Percentiles rank a stretch among this genome's conserved stretches.
Conservation (phyloP, 2,329 filamentous ascomycete species). For the Aspergillus aculeatus region DNA sequence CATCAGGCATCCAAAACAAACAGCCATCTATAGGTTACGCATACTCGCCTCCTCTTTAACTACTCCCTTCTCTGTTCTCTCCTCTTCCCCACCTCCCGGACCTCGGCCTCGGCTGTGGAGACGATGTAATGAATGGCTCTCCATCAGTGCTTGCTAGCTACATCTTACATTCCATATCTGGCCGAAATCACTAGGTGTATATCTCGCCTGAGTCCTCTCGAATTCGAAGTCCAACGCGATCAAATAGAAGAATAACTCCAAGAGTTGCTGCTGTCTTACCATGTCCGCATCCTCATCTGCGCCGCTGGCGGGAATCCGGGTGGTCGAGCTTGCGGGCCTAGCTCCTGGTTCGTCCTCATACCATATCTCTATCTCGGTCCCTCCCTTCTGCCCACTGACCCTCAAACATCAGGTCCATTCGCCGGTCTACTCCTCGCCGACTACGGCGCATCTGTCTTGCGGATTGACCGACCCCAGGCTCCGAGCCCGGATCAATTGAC, state of each 20-base stretch:
- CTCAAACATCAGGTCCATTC: conserved; percentile 67
- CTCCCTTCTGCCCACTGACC: not conserved
- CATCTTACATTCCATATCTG: not conserved
- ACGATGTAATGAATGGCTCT: not conserved
- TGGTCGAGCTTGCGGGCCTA: conserved; percentile 65
- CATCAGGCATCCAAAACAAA: too few species aligned
- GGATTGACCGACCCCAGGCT: conserved; percentile 66
- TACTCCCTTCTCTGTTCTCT: not conserved
- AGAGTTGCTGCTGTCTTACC: not conserved
- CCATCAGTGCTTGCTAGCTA: not conserved
- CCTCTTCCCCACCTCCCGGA: too few species aligned
- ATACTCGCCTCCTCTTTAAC: not conserved
- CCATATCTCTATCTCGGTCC: not conserved
- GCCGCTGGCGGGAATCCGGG: conserved; percentile 59
- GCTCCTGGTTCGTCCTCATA: conserved; percentile 55
- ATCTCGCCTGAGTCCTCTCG: too few species aligned
- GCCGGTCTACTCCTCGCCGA: conserved; percentile 86
- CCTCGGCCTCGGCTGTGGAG: conserved; percentile 25
- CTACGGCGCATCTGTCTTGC: conserved; percentile 82
- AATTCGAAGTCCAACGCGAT: too few species aligned
- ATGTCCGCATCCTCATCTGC: conserved; percentile 18
- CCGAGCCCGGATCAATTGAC: conserved; percentile 70
- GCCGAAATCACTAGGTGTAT: too few species aligned
- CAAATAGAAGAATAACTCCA: too few species aligned
- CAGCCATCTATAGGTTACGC: too few species aligned